A percentile compares a stretch with the other conserved stretches of the same genome.
Evolutionary conservation across 192 early-diverging fungal genomes (phyloP).

Genomic region (Neocallimastix lanati): DNA sequence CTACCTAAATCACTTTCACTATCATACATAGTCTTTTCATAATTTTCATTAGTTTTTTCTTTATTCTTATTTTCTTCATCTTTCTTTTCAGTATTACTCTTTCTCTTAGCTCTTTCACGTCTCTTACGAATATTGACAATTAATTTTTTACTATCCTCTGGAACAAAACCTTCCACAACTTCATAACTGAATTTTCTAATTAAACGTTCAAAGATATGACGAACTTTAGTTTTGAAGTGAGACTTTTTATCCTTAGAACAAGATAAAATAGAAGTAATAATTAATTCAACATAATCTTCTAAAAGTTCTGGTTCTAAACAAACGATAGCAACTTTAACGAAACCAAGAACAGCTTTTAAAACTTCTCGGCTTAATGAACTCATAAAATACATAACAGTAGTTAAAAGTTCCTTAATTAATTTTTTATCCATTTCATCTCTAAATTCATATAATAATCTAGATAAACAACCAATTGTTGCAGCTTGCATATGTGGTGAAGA

Average conservation of each 20-base stretch:
- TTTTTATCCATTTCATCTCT: conserved; percentile 38
- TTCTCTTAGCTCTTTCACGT: conserved; percentile 63
- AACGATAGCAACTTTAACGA: conserved; percentile 80
- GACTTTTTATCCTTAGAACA: conserved; percentile 74
- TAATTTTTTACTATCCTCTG: conserved; percentile 74
- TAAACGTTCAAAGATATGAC: conserved; percentile 83
- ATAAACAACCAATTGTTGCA: conserved; percentile 67
- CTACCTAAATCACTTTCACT: conserved; percentile 61
- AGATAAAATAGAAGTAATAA: conserved; percentile 49
- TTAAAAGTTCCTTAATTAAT: conserved; percentile 53
- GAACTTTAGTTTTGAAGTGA: conserved; percentile 75
- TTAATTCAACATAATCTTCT: conserved; percentile 44
- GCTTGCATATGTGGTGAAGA: conserved; percentile 78
- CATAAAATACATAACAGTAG: conserved; percentile 65
- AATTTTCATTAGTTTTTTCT: conserved; percentile 28
- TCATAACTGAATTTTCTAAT: conserved; percentile 72
- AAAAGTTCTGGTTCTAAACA: conserved; percentile 52
- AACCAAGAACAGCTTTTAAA: conserved; percentile 74
- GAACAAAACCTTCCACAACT: conserved; percentile 53
- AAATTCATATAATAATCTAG: conserved; percentile 86
- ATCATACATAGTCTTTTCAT: conserved; percentile 81
- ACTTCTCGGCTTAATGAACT: conserved; percentile 71
- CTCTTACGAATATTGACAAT: conserved; percentile 84
- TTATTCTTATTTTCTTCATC: conserved; percentile 21
- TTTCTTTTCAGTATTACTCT: conserved; percentile 24